Base-by-base conservation (phyloP, 2,329 filamentous ascomycete genomes). In the Colletotrichum agaves region DNA sequence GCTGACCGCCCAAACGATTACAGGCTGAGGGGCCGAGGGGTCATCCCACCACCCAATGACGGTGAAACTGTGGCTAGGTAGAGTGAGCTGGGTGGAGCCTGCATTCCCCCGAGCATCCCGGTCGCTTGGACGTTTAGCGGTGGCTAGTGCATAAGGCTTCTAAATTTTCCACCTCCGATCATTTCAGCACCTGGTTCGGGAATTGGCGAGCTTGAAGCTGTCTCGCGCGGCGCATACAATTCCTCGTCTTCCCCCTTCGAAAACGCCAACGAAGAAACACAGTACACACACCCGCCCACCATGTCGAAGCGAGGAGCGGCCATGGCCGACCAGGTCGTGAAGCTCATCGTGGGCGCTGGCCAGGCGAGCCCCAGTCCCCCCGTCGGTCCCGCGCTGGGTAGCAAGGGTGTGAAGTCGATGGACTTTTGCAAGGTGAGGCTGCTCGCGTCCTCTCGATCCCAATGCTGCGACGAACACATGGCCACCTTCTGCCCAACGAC, bases 401-500 rank as follows among this genome's bases (percentile, higher is more conserved):
- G 91, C 79, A 98, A 98, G 85, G 96, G 96, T 85, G 92, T 99
- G 70, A 99, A 99, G 85, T 97, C 93, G 66, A 99, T 99, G 91
- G 96, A 99, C 82, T 99, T 98, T 80, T 98, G 96, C 89, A 98
- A 98, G 87, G 95, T 97, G 69, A 69, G 79, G 33, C 63, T 62
- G 46, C 44, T 17, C 19, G 15, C 27, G 23, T 12, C 49, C 58
- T 31, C 47, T 44, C 44, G 61, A 41, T 17, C 37, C 27, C 46
- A 65, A 52, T 61, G 39, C 44, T 31, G 33, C 35, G 27, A 62
- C 31, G 31, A 65, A 52, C 19, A 59, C 59, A 60, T 73, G 59
- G 17, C 46, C 53, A 64, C 59, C n/a, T 37, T 50, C n/a, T 63
- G 46, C 58, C 69, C 67, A 61, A 63, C 19, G 41, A 60, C 27